Evolutionary conservation across 1,284 basidiomycete species (phyloP).

Genomic region (Rhodofomes roseus): DNA sequence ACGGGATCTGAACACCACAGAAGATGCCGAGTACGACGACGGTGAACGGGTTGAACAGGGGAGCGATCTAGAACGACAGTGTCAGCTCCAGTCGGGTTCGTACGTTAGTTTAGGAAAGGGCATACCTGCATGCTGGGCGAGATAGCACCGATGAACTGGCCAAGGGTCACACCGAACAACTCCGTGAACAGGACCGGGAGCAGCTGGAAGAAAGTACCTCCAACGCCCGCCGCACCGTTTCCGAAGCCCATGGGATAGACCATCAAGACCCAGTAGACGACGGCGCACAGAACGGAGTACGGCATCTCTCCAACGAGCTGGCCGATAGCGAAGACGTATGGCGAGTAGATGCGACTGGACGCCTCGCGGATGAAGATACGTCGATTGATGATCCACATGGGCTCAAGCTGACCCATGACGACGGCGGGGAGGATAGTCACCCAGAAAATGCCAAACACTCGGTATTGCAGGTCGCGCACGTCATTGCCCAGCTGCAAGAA

Average conservation of each 20-base stretch:
- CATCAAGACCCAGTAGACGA: conserved; percentile 79
- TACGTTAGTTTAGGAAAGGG: neutral
- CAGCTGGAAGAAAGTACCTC: conserved; percentile 75
- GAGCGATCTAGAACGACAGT: conserved; percentile 53
- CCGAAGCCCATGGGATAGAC: conserved; percentile 75
- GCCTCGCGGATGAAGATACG: conserved; percentile 72
- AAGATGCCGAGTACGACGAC: conserved; percentile 66
- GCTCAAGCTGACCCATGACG: conserved; percentile 80
- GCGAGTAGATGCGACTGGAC: conserved; percentile 75
- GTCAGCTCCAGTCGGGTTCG: neutral
- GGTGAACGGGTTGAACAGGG: conserved; percentile 80
- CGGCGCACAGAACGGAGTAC: conserved; percentile 68
- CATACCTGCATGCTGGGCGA: conserved; percentile 63
- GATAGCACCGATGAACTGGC: conserved; percentile 73
- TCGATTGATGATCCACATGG: conserved; percentile 82
- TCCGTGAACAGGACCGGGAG: conserved; percentile 71
- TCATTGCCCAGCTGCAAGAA: conserved; percentile 78
- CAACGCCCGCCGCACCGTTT: conserved; percentile 52
- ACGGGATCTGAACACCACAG: conserved; percentile 83
- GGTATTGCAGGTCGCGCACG: conserved; percentile 76
- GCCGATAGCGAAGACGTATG: conserved; percentile 79
- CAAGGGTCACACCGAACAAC: conserved; percentile 74
- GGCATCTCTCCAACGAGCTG: conserved; percentile 84
- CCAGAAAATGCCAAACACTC: conserved; percentile 80
- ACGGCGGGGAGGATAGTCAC: conserved; percentile 70